Evolutionary conservation across 2,329 filamentous ascomycete genomes (phyloP), one percentile per base, ranked within the genome.

Genomic region (Periconia sp.): DNA sequence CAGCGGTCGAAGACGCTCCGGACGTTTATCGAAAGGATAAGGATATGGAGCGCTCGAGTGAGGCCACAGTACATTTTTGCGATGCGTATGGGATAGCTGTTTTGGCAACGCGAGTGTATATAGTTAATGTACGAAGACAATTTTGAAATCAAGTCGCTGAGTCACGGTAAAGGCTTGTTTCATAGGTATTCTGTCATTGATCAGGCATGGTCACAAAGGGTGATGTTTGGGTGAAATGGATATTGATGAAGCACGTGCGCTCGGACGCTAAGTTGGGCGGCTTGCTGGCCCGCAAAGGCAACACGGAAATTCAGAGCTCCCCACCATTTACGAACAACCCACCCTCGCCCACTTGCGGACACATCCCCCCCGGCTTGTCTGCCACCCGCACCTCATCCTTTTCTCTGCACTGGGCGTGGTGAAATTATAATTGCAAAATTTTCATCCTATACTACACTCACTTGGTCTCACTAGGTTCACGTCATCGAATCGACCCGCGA

Each of bases 261-360:
- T 58, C 57, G 61, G 62, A n/a, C 59, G 62, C 59, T 64, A 62
- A 53, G 56, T 59, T 37, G 41, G 44, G 35, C 42, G 47, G n/a
- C 41, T n/a, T 40, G 45, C 55, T 42, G 57, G 62, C 33, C 33
- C 33, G 33, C 33, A 37, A 37, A 37, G 11, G 33, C 58, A 30
- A 61, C 59, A 59, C 64, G 41, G 63, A 69, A 69, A 58, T 68
- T 68, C 59, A 56, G 48, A 66, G 68, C 66, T 70, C 62, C 66
- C 64, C 67, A 68, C 66, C 58, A 55, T n/a, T n/a, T 59, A 60
- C 59, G 59, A 59, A 63, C 51, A 52, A 57, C 59, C 55, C 50
- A 42, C 50, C 48, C 42, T 52, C 35, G 33, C 17, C 49, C 33
- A 18, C 33, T 50, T 51, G 7, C 31, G 3, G 33, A 13, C 33